These are phyloP conservation scores for Chernovozyma aurita DNA, from an alignment of 1,139 yeast genomes.

Conservation along the genomic window DNA sequence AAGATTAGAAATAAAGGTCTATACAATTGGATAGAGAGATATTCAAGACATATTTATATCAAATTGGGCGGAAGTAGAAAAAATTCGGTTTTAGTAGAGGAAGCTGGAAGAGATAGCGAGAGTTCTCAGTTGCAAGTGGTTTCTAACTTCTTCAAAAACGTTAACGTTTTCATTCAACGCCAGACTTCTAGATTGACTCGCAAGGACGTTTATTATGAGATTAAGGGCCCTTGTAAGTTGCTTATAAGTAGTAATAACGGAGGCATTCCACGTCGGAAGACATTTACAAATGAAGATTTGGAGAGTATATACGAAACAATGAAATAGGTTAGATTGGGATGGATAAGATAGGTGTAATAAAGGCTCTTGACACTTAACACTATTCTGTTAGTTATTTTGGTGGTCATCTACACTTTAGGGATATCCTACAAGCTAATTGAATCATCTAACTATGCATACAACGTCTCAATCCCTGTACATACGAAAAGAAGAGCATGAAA, in stretches of 20 bases:
- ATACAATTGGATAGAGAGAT: background rate
- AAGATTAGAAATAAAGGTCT: background rate
- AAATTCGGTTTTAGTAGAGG: background rate
- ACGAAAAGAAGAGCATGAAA: too few species aligned
- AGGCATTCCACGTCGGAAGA: constrained; percentile 11
- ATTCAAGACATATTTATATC: background rate
- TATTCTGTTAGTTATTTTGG: too few species aligned
- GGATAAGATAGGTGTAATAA: too few species aligned
- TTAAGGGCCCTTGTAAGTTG: constrained; percentile 25
- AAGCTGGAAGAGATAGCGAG: background rate
- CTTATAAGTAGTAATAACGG: constrained; percentile 17
- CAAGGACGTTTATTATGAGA: constrained; percentile 19
- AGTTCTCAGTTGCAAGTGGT: background rate
- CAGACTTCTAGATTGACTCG: constrained; percentile 11
- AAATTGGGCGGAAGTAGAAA: constrained; percentile 2
- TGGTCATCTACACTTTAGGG: too few species aligned
- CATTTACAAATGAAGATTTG: constrained; percentile 20
- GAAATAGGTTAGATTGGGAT: background rate
- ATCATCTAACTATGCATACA: too few species aligned
- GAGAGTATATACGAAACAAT: constrained; percentile 7
- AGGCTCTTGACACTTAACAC: too few species aligned
- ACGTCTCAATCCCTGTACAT: too few species aligned
- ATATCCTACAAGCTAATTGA: too few species aligned
- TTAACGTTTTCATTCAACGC: constrained; percentile 7
- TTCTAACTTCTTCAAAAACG: constrained; percentile 1